Conservation (phyloP, 768 basidiomycete species). For the Hortiboletus campestris region DNA sequence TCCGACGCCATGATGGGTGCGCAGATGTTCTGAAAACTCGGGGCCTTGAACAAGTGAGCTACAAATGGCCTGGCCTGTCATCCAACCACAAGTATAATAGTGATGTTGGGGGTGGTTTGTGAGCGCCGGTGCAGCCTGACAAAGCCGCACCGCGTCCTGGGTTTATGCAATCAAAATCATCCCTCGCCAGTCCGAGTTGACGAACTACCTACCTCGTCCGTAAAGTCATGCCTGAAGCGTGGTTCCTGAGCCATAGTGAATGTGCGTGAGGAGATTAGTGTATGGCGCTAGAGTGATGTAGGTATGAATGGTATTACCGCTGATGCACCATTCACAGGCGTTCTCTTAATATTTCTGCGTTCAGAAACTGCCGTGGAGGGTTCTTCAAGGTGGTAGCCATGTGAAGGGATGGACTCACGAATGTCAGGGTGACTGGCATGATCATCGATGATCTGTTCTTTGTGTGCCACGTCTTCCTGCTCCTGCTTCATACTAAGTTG, state of each 20-base stretch:
- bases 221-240: conserved; percentile 5
- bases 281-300: neutral
- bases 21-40: conserved; percentile 24
- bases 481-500: too few species aligned
- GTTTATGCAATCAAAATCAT: neutral
- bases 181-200: neutral
- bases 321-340: conserved; percentile 4
- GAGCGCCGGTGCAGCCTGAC: neutral
- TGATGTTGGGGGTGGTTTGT: neutral
- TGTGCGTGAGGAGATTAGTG: neutral
- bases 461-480: too few species aligned
- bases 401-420: conserved; percentile 17
- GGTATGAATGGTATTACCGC: neutral
- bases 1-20: conserved; percentile 14
- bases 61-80: neutral
- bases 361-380: conserved; percentile 15
- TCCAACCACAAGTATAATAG: conserved; percentile 20
- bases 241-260: neutral
- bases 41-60: neutral
- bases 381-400: conserved; percentile 13
- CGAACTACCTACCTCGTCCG: conserved; percentile 6
- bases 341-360: conserved; percentile 19
- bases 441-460: too few species aligned
- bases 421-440: neutral
- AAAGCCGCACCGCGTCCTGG: conserved; percentile 11